Conservation (phyloP, 2,329 filamentous ascomycete species). For the Monosporascus sp. region DNA sequence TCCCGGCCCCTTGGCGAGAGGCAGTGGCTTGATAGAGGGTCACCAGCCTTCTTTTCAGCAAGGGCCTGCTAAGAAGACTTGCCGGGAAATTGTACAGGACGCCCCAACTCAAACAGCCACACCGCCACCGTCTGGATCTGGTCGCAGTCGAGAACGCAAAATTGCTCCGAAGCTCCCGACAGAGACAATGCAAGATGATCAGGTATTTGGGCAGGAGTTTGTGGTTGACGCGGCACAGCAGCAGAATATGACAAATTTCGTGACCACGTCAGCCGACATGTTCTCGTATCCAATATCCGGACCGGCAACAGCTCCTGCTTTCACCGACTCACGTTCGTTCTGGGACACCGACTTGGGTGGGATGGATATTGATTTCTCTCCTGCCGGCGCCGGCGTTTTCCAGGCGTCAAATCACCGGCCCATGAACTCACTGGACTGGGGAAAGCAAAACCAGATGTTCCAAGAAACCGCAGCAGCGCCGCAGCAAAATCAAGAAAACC, state of each 20-base stretch:
- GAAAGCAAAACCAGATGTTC: conserved; percentile 49
- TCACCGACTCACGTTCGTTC: conserved; percentile 39
- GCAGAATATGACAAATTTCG: conserved; percentile 41
- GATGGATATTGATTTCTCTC: conserved; percentile 57
- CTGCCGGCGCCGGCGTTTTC: conserved; percentile 40
- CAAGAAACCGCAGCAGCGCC: conserved; percentile 37
- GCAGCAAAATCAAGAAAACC: conserved; percentile 32
- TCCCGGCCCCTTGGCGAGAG: conserved; percentile 37
- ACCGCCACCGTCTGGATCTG: conserved; percentile 53
- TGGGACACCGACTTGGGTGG: conserved; percentile 54
- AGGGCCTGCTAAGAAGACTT: conserved; percentile 39
- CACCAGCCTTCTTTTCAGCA: conserved; percentile 21
- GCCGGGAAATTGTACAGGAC: conserved; percentile 36
- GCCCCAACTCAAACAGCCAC: conserved; percentile 48
- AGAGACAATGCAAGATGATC: conserved; percentile 53
- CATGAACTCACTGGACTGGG: conserved; percentile 53
- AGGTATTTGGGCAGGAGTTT: conserved; percentile 49
- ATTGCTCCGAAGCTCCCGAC: conserved; percentile 44
- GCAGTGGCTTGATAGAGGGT: conserved; percentile 25
- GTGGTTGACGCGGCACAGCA: conserved; percentile 43
- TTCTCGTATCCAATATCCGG: conserved; percentile 58
- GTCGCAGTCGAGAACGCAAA: conserved; percentile 50
- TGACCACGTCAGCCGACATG: conserved; percentile 46
- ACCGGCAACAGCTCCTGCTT: conserved; percentile 42
- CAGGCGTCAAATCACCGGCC: conserved; percentile 38